phyloP scores from a whole-genome alignment of 2,329 filamentous ascomycete species.

The Aspergillus puulaauensis region DNA sequence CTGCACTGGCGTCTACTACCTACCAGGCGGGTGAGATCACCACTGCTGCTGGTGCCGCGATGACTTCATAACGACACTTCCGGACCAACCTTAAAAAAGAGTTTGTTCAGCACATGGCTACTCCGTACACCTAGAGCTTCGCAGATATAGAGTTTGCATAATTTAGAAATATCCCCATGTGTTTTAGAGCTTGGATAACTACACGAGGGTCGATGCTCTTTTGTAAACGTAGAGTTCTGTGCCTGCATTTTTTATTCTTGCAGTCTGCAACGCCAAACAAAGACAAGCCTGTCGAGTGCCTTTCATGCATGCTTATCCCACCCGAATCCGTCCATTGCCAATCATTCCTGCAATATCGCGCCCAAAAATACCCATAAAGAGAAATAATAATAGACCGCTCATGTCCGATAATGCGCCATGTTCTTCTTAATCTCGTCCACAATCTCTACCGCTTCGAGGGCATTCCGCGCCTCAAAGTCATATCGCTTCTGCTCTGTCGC shows the following conservation, averaged over 20 bases:
- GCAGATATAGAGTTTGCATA: neutral
- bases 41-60: neutral
- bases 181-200: neutral
- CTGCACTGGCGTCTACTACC: neutral
- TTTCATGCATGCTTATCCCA: constrained; percentile 1
- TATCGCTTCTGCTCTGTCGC: constrained; percentile 65
- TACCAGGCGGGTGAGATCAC: constrained; percentile 5
- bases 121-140: neutral
- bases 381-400: constrained; percentile 5
- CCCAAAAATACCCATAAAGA: constrained; percentile 1
- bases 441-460: constrained; percentile 60
- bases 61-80: constrained; percentile 1
- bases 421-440: constrained; percentile 64
- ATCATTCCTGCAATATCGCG: neutral
- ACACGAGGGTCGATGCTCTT: neutral
- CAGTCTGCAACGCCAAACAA: neutral
- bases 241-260: neutral
- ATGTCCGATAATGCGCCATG: constrained; percentile 48
- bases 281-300: neutral
- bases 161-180: neutral
- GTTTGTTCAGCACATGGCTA: neutral
- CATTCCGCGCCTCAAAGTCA: constrained; percentile 62
- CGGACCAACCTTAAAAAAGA: neutral
- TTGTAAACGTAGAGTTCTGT: neutral
- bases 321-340: neutral